These are phyloP conservation scores for Funneliformis caledonium DNA, from an alignment of 371 early-diverging fungal species.

Conservation along the genomic window DNA sequence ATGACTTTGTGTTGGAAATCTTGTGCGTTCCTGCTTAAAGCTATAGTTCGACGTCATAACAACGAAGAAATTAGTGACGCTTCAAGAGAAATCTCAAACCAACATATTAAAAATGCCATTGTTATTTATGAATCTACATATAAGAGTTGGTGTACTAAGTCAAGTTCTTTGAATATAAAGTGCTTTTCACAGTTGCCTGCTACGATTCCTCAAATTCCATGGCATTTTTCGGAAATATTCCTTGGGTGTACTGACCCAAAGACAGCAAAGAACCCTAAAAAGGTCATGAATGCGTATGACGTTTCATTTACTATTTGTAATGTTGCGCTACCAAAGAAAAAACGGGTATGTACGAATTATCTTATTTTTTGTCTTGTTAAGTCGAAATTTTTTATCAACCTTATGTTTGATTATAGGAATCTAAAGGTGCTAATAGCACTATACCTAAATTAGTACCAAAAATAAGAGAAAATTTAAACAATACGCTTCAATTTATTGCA, in stretches of 20 bases:
- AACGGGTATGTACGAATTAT: neutral
- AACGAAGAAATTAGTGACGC: neutral
- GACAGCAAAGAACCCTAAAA: conserved; percentile 10
- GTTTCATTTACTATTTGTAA: neutral
- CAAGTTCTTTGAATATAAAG: conserved; percentile 1
- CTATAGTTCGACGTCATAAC: neutral
- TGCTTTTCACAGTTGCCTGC: conserved; percentile 3
- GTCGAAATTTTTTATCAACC: neutral
- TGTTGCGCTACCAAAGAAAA: conserved; percentile 1
- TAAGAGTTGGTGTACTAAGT: neutral
- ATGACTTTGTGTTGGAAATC: neutral
- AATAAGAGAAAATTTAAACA: neutral
- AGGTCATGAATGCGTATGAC: conserved; percentile 19
- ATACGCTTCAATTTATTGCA: neutral
- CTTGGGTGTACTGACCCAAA: conserved; percentile 19
- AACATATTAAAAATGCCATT: neutral
- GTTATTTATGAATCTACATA: conserved; percentile 15
- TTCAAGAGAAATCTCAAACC: neutral
- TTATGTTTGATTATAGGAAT: neutral
- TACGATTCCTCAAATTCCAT: conserved; percentile 15
- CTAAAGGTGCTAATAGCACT: neutral
- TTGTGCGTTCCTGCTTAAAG: conserved; percentile 18
- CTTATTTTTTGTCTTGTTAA: neutral
- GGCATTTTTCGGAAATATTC: conserved; percentile 13
- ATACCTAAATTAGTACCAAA: neutral